Base-by-base conservation (phyloP, 257 asterid species). In the Solanum etuberosum region DNA sequence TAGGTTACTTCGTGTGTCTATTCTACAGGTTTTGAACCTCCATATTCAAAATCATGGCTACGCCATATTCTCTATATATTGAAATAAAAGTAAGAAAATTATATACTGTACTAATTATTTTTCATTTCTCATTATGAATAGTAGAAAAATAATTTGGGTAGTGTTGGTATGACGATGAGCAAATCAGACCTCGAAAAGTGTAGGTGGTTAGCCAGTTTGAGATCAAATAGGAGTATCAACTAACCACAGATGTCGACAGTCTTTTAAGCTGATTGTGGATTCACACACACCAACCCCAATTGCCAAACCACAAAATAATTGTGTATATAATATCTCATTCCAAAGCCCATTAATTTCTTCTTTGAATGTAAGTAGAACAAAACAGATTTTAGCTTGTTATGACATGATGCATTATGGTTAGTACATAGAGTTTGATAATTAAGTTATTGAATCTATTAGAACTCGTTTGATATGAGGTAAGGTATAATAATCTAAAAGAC, bases 171-270 rank as follows among this genome's bases (percentile, higher is more conserved):
- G 70, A 59, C 13, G 68, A 61, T 61, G 31, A 23, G 32, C 31
- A 61, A 23, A 61, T 27, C 72, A 65, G 43, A 86, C 63, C 32
- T 5, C 14, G 61, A 23, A 61, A 61, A 85, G 38, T 48, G 84
- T 67, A 35, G 37, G 37, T 76, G 65, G 67, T 67, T 38, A 34
- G 61, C 37, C 71, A 73, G 40, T 40, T 74, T 84, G 34, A 84
- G 25, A 76, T 73, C 78, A 37, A 87, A 70, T 71, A 46, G n/a
- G n/a, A n/a, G n/a, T 46, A 83, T 77, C n/a, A 77, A 87, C 85
- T 20, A 83, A 37, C 57, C 31, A 34, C 51, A 76, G 71, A 88
- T 25, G 63, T 42, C 15, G 86, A 85, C 51, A 83, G 6, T 86
- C 54, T 34, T 21, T 81, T 43, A 7, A 80, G 18, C 83, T 77